Conservation (phyloP, 176 grass and related monocot genomes). For the Raddia guianensis region DNA sequence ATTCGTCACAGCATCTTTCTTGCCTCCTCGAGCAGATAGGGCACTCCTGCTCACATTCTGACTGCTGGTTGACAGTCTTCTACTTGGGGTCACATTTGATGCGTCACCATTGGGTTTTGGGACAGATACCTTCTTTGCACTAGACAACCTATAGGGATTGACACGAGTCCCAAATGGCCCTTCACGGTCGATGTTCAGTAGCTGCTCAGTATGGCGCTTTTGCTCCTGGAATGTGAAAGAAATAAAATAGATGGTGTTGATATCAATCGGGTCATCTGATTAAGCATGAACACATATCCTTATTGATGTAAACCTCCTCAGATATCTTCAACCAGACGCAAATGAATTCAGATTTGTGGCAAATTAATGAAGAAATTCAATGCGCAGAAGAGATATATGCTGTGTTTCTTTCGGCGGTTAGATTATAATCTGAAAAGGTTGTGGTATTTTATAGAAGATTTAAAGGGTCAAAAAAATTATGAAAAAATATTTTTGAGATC, state of each 20-base stretch:
- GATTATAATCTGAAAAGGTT: no score
- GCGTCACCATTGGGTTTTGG: constrained; percentile 47
- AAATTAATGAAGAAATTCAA: neutral
- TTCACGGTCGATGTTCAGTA: constrained; percentile 49
- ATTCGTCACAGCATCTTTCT: constrained; percentile 26
- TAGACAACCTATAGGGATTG: constrained; percentile 53
- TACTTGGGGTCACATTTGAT: constrained; percentile 48
- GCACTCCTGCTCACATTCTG: constrained; percentile 48
- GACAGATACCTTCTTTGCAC: constrained; percentile 52
- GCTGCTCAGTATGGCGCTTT: constrained; percentile 55
- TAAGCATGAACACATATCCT: constrained; percentile 3
- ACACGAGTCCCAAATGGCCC: constrained; percentile 38
- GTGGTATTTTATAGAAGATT: no score
- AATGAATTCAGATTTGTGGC: neutral
- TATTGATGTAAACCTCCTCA: neutral
- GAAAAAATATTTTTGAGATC: no score
- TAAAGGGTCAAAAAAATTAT: no score
- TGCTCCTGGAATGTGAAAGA: constrained; percentile 60
- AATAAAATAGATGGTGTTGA: neutral
- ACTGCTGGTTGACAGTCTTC: constrained; percentile 61
- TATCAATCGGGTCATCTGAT: neutral
- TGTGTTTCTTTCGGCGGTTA: no score
- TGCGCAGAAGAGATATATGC: neutral
- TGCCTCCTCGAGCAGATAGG: constrained; percentile 54
- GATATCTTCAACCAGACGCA: constrained; percentile 19